Evolutionary conservation across 2,329 filamentous ascomycete genomes (phyloP).

Genomic region (Clarireedia paspali): DNA sequence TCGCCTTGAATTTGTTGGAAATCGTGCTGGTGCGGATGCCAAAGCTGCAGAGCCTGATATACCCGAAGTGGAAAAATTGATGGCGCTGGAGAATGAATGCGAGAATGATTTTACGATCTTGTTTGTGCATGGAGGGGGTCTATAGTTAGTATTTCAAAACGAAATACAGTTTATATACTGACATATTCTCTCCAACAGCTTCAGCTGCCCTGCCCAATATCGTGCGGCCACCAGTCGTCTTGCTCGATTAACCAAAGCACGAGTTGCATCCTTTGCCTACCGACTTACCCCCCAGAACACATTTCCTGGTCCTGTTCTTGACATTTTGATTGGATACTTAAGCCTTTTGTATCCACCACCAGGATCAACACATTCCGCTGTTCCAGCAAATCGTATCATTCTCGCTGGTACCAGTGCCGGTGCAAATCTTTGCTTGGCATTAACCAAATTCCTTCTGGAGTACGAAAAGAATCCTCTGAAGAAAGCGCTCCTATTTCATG

Average conservation of each 20-base stretch:
- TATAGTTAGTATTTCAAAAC: neutral
- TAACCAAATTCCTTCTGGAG: slow-evolving; percentile 63
- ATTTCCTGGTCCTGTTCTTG: slow-evolving; percentile 67
- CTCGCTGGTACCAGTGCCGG: slow-evolving; percentile 67
- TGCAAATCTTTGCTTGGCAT: slow-evolving; percentile 60
- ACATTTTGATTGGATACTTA: slow-evolving; percentile 65
- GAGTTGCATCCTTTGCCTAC: slow-evolving; percentile 60
- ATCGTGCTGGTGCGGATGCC: neutral
- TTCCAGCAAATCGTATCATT: slow-evolving; percentile 59
- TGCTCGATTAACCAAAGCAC: slow-evolving; percentile 57
- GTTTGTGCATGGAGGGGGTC: neutral
- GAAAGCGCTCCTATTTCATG: slow-evolving; percentile 52
- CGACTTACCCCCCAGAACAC: slow-evolving; percentile 65
- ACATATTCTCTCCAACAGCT: neutral
- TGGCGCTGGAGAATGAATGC: neutral
- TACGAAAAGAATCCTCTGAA: slow-evolving; percentile 39
- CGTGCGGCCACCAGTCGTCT: slow-evolving; percentile 50
- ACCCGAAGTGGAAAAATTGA: neutral
- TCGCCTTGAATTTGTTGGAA: neutral
- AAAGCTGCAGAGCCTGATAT: neutral
- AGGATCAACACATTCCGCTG: slow-evolving; percentile 57
- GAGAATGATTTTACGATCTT: neutral
- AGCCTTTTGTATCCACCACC: slow-evolving; percentile 58
- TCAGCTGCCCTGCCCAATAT: neutral
- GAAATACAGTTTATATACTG: neutral